Percentiles rank a stretch among this genome's conserved stretches.
phyloP scores from a whole-genome alignment of 2,329 filamentous ascomycete genomes.

The Pestalotiopsis sp. region DNA sequence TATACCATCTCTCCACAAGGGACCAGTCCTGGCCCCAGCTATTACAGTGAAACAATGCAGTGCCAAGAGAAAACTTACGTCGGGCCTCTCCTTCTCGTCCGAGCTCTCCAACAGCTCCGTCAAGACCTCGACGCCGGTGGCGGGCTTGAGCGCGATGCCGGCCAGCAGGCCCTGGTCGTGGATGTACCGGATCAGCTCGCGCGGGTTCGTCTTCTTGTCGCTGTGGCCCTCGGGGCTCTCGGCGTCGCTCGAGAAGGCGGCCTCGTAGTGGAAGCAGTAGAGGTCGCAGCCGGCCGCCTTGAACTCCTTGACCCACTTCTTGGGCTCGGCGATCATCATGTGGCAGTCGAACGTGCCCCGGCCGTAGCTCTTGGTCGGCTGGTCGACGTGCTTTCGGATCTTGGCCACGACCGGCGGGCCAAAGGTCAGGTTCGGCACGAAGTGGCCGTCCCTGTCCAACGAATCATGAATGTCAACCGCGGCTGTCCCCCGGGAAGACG shows the following conservation, averaged over 20 bases:
- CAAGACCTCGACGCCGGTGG: slow-evolving; percentile 86
- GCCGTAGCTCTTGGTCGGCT: slow-evolving; percentile 68
- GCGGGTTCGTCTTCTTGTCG: slow-evolving; percentile 76
- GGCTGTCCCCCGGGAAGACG: too few relatives aligned
- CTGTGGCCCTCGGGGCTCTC: slow-evolving; percentile 73
- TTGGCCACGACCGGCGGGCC: slow-evolving; percentile 93
- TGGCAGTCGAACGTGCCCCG: slow-evolving; percentile 98
- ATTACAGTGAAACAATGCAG: not conserved
- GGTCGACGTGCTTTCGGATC: slow-evolving; percentile 83
- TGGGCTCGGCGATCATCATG: slow-evolving; percentile 97
- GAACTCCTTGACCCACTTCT: too few relatives aligned
- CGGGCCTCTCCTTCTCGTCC: slow-evolving; percentile 76
- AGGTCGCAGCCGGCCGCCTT: slow-evolving; percentile 74
- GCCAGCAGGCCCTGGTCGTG: slow-evolving; percentile 87
- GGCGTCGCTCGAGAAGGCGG: slow-evolving; percentile 84
- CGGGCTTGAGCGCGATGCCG: slow-evolving; percentile 94
- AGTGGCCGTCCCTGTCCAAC: slow-evolving; percentile 81
- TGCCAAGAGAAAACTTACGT: slow-evolving; percentile 68
- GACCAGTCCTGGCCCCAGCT: too few relatives aligned
- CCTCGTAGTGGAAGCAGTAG: slow-evolving; percentile 99
- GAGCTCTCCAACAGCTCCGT: slow-evolving; percentile 83
- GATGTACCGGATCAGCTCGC: slow-evolving; percentile 86
- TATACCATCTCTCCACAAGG: not conserved
- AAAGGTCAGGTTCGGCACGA: slow-evolving; percentile 98
- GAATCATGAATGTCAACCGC: not conserved